Base-by-base conservation (phyloP, 176 grass and related monocot species). In the Carex parvula region DNA sequence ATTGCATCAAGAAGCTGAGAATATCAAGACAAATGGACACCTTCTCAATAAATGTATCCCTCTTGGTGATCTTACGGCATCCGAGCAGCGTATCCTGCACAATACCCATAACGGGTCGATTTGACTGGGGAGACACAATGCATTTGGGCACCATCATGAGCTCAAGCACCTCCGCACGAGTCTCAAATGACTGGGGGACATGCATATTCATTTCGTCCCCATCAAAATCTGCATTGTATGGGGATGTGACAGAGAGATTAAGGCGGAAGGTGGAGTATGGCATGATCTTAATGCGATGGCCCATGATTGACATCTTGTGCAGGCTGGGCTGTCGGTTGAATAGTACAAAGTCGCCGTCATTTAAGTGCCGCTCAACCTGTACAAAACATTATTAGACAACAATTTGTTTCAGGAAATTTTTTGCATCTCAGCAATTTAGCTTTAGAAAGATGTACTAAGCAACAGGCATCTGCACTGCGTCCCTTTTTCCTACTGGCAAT, bases 131-230 rank as follows among this genome's bases (percentile, higher is more conserved):
- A 50, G 95, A 98, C 0, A 98, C 95, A 11, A 98, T 98, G 42
- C 92, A 98, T 91, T 98, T 98, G n/a, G 95, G 95, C 64, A 98
- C 95, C 92, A 98, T 98, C 95, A 98, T 98, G 74, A 98, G 82
- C 73, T 98, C 95, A 55, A 98, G 69, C 65, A 98, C 95, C 89
- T 98, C 95, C 46, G 95, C 89, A 73, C 95, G 91, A n/a, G 95
- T 93, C 90, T 98, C 95, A 86, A 98, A 98, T 13, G 95, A 95
- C 81, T 95, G 92, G 2, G 95, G 95, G 48, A 98, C 92, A 90
- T 98, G 95, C 95, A 98, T 98, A 85, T 98, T 98, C 95, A 98
- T 98, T 87, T 98, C 95, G 86, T 98, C 95, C 50, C 95, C 95
- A 3, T 98, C 95, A 84, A 98, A 98, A 89, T 98, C 95, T 79